Evolutionary conservation across 2,329 filamentous ascomycete species (phyloP), one percentile per base, ranked within the genome.

Genomic region (Colletotrichum incanum): DNA sequence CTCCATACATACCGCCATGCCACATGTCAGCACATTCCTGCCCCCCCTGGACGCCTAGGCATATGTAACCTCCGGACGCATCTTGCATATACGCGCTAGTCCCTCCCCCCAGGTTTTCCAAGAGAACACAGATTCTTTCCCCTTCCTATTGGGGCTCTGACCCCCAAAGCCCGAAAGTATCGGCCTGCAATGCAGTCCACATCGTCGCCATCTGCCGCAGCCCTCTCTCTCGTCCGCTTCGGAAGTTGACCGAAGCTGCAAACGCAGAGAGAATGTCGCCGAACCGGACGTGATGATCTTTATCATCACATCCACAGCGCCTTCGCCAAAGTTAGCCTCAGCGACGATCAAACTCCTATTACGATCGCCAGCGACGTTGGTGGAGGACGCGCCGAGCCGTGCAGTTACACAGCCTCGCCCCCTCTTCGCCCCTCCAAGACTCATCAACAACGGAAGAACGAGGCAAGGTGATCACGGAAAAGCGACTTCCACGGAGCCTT

Each of bases 31-130:
- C 31, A 20, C 28, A 8, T 28, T 47, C 63, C 47, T 43, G 47
- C 20, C 16, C 28, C 58, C n/a, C 9, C 28, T 26, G 41, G 45
- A 5, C 37, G 43, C 20, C 58, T 26, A 31, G 20, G 20, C 43
- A 28, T 34, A 65, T 71, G 65, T 63, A 68, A 68, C 69, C 65
- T 68, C 69, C 69, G 39, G 65, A 68, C 43, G 28, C 58, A 72
- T 72, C 65, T 70, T 61, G 67, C 67, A 71, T 71, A 67, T 67
- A 52, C 58, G 50, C 58, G 50, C 69, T 64, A 68, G 45, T 11
- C 28, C 28, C 7, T 14, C 20, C 16, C 49, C 69, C 65, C 65
- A 59, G 58, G 34, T 72, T 72, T 63, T 60, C 45, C 58, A 54
- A 59, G 52, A 59, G 18, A 31, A 37, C 64, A 59, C 52, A 68